Percentiles rank a stretch among this genome's conserved stretches.
These are phyloP conservation scores for Acanthochlamys bracteata DNA, from an alignment of 106 monocot genomes.

Conservation along the genomic window DNA sequence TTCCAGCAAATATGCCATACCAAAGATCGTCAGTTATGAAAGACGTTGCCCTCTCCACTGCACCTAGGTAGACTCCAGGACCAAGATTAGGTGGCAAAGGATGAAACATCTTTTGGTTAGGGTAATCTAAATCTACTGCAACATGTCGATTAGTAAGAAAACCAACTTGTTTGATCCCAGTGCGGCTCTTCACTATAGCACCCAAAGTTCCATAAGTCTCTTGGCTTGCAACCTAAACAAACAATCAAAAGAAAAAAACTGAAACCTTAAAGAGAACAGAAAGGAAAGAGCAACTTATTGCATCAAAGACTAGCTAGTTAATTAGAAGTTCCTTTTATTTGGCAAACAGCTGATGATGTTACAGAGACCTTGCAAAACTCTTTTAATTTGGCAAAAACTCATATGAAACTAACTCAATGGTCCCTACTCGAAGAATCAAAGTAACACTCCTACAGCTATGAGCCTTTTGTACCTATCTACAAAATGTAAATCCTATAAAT, in stretches of 20 bases:
- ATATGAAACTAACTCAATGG: too few species aligned
- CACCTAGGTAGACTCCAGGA: conserved; percentile 93
- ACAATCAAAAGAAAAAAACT: neutral
- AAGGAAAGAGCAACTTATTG: neutral
- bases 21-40: conserved; percentile 96
- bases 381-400: too few species aligned
- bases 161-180: conserved; percentile 86
- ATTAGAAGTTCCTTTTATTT: too few species aligned
- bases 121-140: conserved; percentile 93
- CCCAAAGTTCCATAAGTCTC: conserved; percentile 95
- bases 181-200: conserved; percentile 86
- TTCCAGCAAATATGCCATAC: conserved; percentile 98
- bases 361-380: too few species aligned
- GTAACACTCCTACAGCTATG: too few species aligned
- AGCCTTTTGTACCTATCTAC: too few species aligned
- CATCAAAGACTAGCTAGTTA: too few species aligned
- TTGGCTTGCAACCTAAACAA: conserved; percentile 76
- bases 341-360: too few species aligned
- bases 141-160: conserved; percentile 97
- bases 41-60: conserved; percentile 95
- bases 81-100: conserved; percentile 96
- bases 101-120: conserved; percentile 99
- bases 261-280: neutral
- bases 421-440: too few species aligned
- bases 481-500: too few species aligned